Percentiles rank a stretch among this genome's conserved stretches.
Conservation (phyloP, 2,329 filamentous ascomycete genomes). For the Sporothrix curviconia region DNA sequence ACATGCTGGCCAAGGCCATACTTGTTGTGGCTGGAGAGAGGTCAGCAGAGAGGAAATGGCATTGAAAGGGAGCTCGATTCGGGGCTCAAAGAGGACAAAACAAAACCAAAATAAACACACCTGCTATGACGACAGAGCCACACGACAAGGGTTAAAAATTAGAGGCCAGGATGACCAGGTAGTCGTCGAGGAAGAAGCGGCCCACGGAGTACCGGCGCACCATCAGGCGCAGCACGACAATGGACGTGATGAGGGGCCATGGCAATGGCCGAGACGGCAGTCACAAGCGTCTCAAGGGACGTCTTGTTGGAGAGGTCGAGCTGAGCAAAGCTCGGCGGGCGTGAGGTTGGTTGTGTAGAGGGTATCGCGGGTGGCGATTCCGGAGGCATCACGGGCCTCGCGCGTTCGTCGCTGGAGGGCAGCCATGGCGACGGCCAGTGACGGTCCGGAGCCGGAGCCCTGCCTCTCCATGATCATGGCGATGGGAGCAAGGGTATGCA, state of each 20-base stretch:
- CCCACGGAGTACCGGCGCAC: conserved; percentile 18
- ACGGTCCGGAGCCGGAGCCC: not conserved
- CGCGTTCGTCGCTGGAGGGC: too few relatives aligned
- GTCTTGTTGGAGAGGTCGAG: conserved; percentile 22
- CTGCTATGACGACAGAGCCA: conserved; percentile 17
- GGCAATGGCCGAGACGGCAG: conserved; percentile 18
- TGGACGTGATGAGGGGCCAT: conserved; percentile 20
- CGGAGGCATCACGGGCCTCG: too few relatives aligned
- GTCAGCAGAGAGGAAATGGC: not conserved
- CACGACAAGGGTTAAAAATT: conserved; percentile 21
- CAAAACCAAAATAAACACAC: conserved; percentile 1
- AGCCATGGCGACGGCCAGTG: not conserved
- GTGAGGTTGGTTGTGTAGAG: conserved; percentile 6
- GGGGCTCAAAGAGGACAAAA: not conserved
- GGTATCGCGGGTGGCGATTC: not conserved
- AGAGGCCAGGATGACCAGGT: conserved; percentile 21
- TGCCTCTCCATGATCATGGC: conserved; percentile 2
- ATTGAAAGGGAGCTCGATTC: too few relatives aligned
- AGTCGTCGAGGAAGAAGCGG: conserved; percentile 23
- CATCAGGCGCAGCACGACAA: conserved; percentile 19
- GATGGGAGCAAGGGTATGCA: not conserved
- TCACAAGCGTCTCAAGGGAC: conserved; percentile 10
- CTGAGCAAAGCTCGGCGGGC: conserved; percentile 16
- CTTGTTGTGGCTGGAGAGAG: conserved; percentile 15
- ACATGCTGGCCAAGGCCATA: conserved; percentile 24